Base-by-base conservation (phyloP, 768 basidiomycete genomes). In the Asterophora parasitica region DNA sequence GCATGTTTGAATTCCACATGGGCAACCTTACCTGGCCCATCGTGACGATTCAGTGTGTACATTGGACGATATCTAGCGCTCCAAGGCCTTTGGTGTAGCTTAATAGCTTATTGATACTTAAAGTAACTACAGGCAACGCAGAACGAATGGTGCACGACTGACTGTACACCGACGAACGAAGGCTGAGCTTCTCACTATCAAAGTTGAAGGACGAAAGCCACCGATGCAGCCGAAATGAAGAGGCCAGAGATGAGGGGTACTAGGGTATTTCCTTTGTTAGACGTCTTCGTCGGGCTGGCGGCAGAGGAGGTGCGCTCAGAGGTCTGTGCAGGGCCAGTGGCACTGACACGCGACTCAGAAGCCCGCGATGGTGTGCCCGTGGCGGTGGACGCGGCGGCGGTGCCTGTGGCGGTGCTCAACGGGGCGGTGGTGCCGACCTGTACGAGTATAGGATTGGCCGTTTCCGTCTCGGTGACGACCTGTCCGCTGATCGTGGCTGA, bases 401-500 rank as follows among this genome's bases (percentile, higher is more conserved):
- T 32, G 3, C 10, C 41, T 28, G 42, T 44, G 13, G 49, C 26
- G 16, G 43, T 37, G 35, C 39, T 43, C 23, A 30, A 17, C 11
- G 47, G 13, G 20, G 52, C 49, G 17, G 56, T 56, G 4, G 56
- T 58, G 12, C 58, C 56, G 30, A 34, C 50, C 48, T 60, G 50
- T 30, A 60, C 56, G 17, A 40, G 35, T 27, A 60, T 37, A 35
- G n/a, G 41, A 9, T 26, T 26, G 8, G 30, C 38, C 9, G 55
- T 54, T 12, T 55, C 54, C 9, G 62, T 61, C 32, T 32, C 59
- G 11, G 54, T 56, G 20, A 52, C 52, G 20, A 46, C 36, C 16
- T 51, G 46, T 11, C 53, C 58, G 30, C 48, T 50, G 15, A 48
- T 17, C 4, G 46, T 49, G 17, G 44, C 58, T 16, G 59, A 56